Base-by-base conservation (phyloP, 805 yeast genomes). In the Jamesozyma piceae region DNA sequence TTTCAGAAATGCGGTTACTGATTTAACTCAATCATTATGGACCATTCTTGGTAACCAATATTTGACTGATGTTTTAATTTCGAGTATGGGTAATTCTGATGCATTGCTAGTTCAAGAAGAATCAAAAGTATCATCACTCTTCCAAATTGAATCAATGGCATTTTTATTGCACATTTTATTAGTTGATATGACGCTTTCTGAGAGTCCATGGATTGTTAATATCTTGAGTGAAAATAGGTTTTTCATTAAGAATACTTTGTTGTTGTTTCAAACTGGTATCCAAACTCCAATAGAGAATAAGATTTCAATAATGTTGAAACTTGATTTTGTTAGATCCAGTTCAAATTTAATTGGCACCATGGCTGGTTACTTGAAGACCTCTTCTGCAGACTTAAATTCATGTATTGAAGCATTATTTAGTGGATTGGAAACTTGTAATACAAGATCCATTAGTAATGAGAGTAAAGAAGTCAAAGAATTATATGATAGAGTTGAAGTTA, bases 1-100 rank as follows among this genome's bases (percentile, higher is more conserved):
- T 21, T 90, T 77, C 60, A 72, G 97, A 51, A 65, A 75, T 27
- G 90, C 82, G 47, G 81, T 82, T 9, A 74, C 81, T 1, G 97
- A 92, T 51, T 68, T 89, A 31, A 75, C 85, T 49, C 92, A 87
- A 42, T 68, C 77, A 0, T 62, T 81, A 1, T 85, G 81, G 65
- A 75, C 87, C 1, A 66, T 84, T 4, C 67, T 86, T 30, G 85
- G 83, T 31, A 58, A 62, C 41, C 56, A 53, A 35, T 54, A 60
- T 37, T 47, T 62, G 43, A 61, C 66, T 2, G 53, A 57, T 39
- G 48, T 57, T 22, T 43, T 62, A 8, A 55, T 60, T 9, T 35
- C 49, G 14, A 57, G 63, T 32, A 46, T 60, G 18, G 62, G 62
- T 17, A 11, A 28, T 13, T 26, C 38, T 8, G 52, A 49, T 34